Conservation (phyloP, 2,329 filamentous ascomycete genomes). For the Didymella arachidicola region DNA sequence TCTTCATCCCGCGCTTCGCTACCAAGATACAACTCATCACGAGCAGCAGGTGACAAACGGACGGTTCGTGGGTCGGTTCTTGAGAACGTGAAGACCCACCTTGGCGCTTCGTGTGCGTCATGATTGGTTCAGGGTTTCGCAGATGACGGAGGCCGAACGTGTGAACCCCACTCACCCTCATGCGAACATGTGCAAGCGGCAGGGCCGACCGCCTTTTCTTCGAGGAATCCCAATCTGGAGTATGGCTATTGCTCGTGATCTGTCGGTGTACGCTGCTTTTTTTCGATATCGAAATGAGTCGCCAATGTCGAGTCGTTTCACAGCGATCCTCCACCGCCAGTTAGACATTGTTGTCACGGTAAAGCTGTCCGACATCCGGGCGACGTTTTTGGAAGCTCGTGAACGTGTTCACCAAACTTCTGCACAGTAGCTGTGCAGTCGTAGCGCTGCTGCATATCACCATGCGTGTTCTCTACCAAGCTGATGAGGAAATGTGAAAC, state of each 20-base stretch:
- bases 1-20: slow-evolving; percentile 2
- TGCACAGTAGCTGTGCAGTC: too few species aligned
- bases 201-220: slow-evolving; percentile 14
- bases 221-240: neutral
- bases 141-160: neutral
- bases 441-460: too few species aligned
- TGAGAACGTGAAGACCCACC: neutral
- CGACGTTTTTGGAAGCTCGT: neutral
- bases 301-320: neutral
- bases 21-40: slow-evolving; percentile 3
- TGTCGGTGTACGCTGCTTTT: slow-evolving; percentile 5
- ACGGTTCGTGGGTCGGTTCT: neutral
- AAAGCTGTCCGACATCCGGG: neutral
- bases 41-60: neutral
- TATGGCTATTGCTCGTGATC: neutral
- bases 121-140: slow-evolving; percentile 9
- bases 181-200: slow-evolving; percentile 15
- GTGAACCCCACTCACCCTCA: neutral
- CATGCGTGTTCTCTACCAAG: too few species aligned
- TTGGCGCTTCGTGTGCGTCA: neutral
- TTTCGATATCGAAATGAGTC: neutral
- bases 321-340: neutral
- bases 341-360: neutral
- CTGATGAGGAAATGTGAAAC: too few species aligned
- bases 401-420: too few species aligned